phyloP scores from a whole-genome alignment of 2,329 filamentous ascomycete species.

The Thielaviopsis cerberus region DNA sequence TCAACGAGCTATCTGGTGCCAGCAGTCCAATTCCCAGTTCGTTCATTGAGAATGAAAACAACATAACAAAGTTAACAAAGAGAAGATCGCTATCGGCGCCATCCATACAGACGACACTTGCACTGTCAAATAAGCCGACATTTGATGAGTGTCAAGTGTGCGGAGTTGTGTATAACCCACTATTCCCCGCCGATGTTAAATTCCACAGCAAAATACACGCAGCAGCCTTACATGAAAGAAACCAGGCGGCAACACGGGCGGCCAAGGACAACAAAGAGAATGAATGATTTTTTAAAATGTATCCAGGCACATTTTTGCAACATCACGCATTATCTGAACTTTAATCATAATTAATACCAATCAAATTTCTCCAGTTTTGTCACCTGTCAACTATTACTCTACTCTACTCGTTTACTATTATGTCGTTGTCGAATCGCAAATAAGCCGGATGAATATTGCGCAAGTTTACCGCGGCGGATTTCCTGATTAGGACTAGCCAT shows the following conservation, averaged over 20 bases:
- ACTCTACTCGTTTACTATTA: too few species aligned
- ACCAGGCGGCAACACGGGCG: slow-evolving; percentile 8
- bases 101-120: slow-evolving; percentile 25
- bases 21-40: not conserved
- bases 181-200: slow-evolving; percentile 26
- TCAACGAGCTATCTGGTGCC: not conserved
- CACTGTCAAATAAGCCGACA: slow-evolving; percentile 23
- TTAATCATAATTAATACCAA: too few species aligned
- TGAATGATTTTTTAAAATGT: too few species aligned
- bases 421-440: too few species aligned
- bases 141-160: slow-evolving; percentile 27
- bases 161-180: slow-evolving; percentile 26
- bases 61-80: not conserved
- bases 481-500: not conserved
- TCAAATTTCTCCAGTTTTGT: too few species aligned
- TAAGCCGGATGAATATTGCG: too few species aligned
- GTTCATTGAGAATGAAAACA: not conserved
- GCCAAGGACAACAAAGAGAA: too few species aligned
- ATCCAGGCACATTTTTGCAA: too few species aligned
- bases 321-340: too few species aligned
- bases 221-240: slow-evolving; percentile 17
- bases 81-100: not conserved
- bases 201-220: slow-evolving; percentile 24
- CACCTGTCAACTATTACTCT: too few species aligned
- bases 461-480: not conserved